Percentiles rank a stretch among this genome's conserved stretches.
Conservation (phyloP, 176 grass and related monocot genomes). For the Coix lacrymajobi region DNA sequence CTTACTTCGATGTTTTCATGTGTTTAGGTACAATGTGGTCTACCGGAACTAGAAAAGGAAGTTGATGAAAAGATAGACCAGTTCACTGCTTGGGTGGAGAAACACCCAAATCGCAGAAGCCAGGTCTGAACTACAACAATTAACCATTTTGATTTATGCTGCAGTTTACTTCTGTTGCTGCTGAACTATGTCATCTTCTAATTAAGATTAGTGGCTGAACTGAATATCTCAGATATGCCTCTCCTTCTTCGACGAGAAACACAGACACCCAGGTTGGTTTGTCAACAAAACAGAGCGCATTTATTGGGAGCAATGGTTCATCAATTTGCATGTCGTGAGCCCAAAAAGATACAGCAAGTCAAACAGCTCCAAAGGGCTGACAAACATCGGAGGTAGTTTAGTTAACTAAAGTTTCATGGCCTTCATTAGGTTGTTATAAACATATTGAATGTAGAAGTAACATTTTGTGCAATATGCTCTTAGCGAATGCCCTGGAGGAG, state of each 20-base stretch:
- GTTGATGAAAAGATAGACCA: slow-evolving; percentile 82
- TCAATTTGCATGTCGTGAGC: slow-evolving; percentile 64
- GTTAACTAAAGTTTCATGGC: neutral
- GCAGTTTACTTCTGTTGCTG: slow-evolving; percentile 13
- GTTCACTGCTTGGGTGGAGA: slow-evolving; percentile 77
- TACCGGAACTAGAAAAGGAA: slow-evolving; percentile 86
- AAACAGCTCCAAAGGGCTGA: slow-evolving; percentile 49
- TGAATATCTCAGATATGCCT: slow-evolving; percentile 59
- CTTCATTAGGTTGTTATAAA: neutral
- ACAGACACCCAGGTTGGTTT: slow-evolving; percentile 81
- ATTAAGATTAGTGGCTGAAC: neutral
- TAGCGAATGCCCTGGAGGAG: slow-evolving; percentile 75
- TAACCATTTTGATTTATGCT: neutral
- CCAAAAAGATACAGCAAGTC: slow-evolving; percentile 60
- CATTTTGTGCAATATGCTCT: slow-evolving; percentile 1
- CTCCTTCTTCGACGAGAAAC: slow-evolving; percentile 83
- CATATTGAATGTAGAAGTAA: neutral
- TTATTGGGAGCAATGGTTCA: slow-evolving; percentile 93
- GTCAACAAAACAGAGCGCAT: slow-evolving; percentile 68
- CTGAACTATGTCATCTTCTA: neutral
- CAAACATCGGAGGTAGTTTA: slow-evolving; percentile 48
- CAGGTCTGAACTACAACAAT: slow-evolving; percentile 41
- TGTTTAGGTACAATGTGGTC: slow-evolving; percentile 85
- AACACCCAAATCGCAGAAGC: slow-evolving; percentile 88
- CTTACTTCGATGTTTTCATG: neutral